Evolutionary conservation across 2,329 filamentous ascomycete species (phyloP), one percentile per base, ranked within the genome.

Genomic region (Hypoxylon sp.): DNA sequence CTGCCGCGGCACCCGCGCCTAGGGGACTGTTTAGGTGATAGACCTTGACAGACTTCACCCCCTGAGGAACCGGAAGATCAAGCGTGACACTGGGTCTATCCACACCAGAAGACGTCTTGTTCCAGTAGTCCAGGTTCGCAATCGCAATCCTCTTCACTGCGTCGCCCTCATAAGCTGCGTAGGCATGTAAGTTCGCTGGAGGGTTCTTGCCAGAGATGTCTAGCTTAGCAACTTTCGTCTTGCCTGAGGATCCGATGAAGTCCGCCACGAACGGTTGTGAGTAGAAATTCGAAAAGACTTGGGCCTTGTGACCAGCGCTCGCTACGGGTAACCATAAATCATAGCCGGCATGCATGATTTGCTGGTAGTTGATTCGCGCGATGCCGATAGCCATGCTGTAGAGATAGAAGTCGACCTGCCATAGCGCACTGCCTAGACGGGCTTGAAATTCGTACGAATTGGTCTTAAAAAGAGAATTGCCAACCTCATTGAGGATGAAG

Each of bases 341-440:
- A 55, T 71, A 77, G 0, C 74, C 76, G 3, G 76, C 72, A 67
- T 78, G 78, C 79, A 80, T 79, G 60, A 80, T 79, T 65, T 81
- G 79, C 73, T 81, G 78, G 61, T 79, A 79, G 68, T 81, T 78
- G 72, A 81, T 78, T 14, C 79, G 75, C 8, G 70, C 63, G 26
- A 81, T 65, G 48, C 80, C 80, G n/a, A 80, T 74, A 37, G 63
- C 70, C 69, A 81, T 77, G 51, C 69, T 62, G 60, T 81, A 80
- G 0, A 81, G 73, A 65, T 80, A 80, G 70, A 79, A 79, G 59
- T 80, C 79, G 13, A 80, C 76, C 63, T 78, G 77, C 79, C 79
- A 81, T 3, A 81, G 73, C 4, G 78, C 77, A 9, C 76, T 77
- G 14, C 79, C 80, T 14, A 81, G 76, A 3, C 77, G 74, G 2